A percentile compares a stretch with the other conserved stretches of the same genome.
These are phyloP conservation scores for Xylariaceae sp. DNA, from an alignment of 2,329 filamentous ascomycete genomes.

Conservation along the genomic window DNA sequence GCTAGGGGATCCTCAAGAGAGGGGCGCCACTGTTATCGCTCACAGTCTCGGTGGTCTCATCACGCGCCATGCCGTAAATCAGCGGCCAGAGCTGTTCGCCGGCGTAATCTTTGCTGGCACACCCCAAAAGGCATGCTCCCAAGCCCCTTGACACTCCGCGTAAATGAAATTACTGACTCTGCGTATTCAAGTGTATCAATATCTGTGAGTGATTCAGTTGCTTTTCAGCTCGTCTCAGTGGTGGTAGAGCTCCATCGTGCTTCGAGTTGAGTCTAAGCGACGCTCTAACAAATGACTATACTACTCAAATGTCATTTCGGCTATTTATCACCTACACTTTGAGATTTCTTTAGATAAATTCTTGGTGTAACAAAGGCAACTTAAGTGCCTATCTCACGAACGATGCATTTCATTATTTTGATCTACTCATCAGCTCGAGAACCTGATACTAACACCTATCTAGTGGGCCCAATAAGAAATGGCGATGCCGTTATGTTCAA, in stretches of 20 bases:
- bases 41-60: constrained; percentile 90
- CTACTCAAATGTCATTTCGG: background rate
- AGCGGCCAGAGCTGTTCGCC: constrained; percentile 81
- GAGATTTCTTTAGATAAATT: background rate
- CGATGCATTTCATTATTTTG: background rate
- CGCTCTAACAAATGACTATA: background rate
- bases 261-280: background rate
- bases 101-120: constrained; percentile 87
- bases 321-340: background rate
- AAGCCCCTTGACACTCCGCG: background rate
- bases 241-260: background rate
- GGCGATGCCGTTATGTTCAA: constrained; percentile 93
- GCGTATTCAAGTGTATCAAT: constrained; percentile 72
- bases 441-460: constrained; percentile 45
- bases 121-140: constrained; percentile 61
- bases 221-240: background rate
- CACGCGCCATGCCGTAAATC: constrained; percentile 85
- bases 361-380: background rate
- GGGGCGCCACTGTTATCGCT: constrained; percentile 81
- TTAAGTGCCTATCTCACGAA: background rate
- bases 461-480: constrained; percentile 82
- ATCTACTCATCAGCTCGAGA: background rate
- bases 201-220: constrained; percentile 44
- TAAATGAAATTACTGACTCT: constrained; percentile 6
- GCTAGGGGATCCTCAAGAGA: constrained; percentile 55